Evolutionary conservation across 2,329 filamentous ascomycete genomes (phyloP).

Genomic region (Alternaria incomplexa): DNA sequence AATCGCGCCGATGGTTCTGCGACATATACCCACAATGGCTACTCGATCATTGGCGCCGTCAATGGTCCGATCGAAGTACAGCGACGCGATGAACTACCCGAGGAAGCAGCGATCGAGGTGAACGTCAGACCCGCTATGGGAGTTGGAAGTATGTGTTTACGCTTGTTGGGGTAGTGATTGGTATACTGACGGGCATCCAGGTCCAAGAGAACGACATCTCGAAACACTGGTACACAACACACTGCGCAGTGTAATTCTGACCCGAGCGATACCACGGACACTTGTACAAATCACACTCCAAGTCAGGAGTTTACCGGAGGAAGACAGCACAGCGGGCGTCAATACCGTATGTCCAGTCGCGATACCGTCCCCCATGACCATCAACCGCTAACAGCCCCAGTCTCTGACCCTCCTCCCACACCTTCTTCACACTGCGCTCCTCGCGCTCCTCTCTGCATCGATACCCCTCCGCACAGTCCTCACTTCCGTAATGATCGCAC

Average conservation of each 20-base stretch:
- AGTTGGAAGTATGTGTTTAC: constrained; percentile 65
- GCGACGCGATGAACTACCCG: constrained; percentile 86
- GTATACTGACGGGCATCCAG: constrained; percentile 23
- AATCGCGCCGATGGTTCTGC: constrained; percentile 80
- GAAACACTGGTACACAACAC: constrained; percentile 77
- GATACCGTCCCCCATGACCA: constrained; percentile 10
- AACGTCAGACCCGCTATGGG: constrained; percentile 85
- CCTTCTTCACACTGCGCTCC: constrained; percentile 81
- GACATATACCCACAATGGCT: constrained; percentile 75
- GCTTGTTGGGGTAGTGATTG: neutral
- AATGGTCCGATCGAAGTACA: constrained; percentile 93
- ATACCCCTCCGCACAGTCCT: constrained; percentile 80
- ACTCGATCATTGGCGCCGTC: constrained; percentile 81
- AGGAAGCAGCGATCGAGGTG: constrained; percentile 90
- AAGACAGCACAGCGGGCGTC: constrained; percentile 68
- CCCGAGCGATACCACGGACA: constrained; percentile 76
- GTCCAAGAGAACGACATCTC: constrained; percentile 69
- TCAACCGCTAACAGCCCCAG: constrained; percentile 50
- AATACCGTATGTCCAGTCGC: constrained; percentile 57
- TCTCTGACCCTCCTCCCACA: constrained; percentile 81
- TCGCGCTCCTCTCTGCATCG: constrained; percentile 81
- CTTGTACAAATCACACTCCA: constrained; percentile 85
- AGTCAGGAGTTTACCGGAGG: constrained; percentile 71
- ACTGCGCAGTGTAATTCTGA: constrained; percentile 74
- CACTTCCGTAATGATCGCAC: constrained; percentile 79